Conservation (phyloP, 768 basidiomycete species). For the Xerocomellus amylosporus region DNA sequence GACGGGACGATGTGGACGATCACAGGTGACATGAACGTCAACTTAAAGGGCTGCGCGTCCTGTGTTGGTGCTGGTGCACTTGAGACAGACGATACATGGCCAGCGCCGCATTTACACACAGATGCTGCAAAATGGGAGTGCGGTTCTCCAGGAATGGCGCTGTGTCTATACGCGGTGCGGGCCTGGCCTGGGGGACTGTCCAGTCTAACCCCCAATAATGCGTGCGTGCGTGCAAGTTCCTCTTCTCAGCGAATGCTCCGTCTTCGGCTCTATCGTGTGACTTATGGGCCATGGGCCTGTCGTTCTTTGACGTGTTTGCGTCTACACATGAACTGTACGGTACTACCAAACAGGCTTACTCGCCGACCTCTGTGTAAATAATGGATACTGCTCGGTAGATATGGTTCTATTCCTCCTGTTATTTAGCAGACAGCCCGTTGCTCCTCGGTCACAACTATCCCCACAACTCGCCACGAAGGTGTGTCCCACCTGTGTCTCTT, state of each 20-base stretch:
- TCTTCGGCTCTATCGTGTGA: background rate
- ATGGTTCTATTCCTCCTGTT: background rate
- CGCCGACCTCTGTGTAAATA: no score
- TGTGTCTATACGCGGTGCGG: background rate
- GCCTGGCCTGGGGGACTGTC: background rate
- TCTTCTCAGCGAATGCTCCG: background rate
- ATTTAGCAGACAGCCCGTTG: background rate
- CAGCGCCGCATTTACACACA: background rate
- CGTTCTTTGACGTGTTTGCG: background rate
- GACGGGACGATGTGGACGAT: background rate
- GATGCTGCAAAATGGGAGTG: constrained; percentile 15
- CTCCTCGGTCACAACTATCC: background rate
- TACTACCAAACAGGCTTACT: background rate
- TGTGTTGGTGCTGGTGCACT: background rate
- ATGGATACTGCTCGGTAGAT: background rate
- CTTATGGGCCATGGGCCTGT: background rate
- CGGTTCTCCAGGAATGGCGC: constrained; percentile 14
- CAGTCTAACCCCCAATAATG: no score
- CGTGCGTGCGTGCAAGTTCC: background rate
- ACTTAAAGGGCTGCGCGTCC: background rate
- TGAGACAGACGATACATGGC: background rate
- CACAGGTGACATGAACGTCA: background rate
- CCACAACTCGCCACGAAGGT: no score
- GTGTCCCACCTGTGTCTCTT: no score
- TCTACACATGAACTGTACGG: background rate